Base-by-base conservation (phyloP, 768 basidiomycete genomes). In the Auriculariales sp. region DNA sequence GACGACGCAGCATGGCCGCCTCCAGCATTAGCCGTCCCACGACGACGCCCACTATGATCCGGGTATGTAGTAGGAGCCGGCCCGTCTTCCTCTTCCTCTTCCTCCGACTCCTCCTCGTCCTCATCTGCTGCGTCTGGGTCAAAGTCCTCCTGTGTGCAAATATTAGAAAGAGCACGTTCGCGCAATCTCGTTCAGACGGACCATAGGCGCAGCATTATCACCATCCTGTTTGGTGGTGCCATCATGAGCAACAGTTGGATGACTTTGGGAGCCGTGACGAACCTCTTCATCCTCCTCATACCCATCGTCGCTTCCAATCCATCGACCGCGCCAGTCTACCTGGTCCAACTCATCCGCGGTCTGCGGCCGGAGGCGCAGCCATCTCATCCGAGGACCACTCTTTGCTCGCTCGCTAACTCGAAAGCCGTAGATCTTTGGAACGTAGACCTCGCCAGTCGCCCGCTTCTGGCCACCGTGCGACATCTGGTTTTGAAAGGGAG, bases 381-480 rank as follows among this genome's bases (percentile, higher is more conserved):
- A 99, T 59, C 83, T 82, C 93, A 99, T 98, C 52, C 95, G 74
- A 12, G 95, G 95, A 3, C 95, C 95, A 57, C 79, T 87, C 63
- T 90, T 86, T 10, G 95, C 91, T 47, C 88, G 72, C 63, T 99
- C 95, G 61, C 84, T 92, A 25, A 99, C 94, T 66, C 84, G 88
- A 74, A 99, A 99, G 0, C 95, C 95, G 58, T 98, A 98, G 60
- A 99, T 94, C 63, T 84, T 77, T 4, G 93, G 88, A 14, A 80
- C 73, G 61, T 99, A 98, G 12, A 97, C 78, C 61, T 81, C 79
- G 3, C 88, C 89, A 27, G 79, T 76, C 2, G 92, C 86, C 34
- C 78, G 78, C 65, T 91, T 92, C 65, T 94, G 90, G 0, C 88
- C 88, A 9, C 88, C 88, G 54, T 89, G 75, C 1, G 82, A 79